Evolutionary conservation across 371 early-diverging fungal genomes (phyloP).

Genomic region (Mucor lusitanicus): DNA sequence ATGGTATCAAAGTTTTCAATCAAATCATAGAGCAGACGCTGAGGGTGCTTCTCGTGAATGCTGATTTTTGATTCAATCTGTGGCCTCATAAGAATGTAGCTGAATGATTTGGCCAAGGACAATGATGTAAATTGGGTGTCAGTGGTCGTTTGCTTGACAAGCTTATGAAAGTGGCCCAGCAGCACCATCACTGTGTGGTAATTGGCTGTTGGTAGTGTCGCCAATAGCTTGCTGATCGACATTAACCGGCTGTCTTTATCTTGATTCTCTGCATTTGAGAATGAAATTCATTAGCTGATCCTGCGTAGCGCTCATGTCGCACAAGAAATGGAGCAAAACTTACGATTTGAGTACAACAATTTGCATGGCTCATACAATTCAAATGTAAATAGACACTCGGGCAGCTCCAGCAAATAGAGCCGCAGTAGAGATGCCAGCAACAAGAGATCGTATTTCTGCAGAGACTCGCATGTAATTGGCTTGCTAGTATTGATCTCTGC

Average conservation of each 20-base stretch:
- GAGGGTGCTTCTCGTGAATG: constrained; percentile 62
- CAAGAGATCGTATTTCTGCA: constrained; percentile 60
- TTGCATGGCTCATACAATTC: constrained; percentile 78
- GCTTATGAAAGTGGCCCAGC: constrained; percentile 49
- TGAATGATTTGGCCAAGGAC: constrained; percentile 40
- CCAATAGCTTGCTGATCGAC: constrained; percentile 55
- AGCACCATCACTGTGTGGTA: constrained; percentile 55
- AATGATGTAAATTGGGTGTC: constrained; percentile 3
- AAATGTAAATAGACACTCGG: constrained; percentile 68
- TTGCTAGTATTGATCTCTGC: constrained; percentile 58
- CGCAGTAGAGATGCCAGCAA: constrained; percentile 65
- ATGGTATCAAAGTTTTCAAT: constrained; percentile 35
- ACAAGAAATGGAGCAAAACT: constrained; percentile 16
- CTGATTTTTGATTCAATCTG: constrained; percentile 51
- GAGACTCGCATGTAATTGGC: constrained; percentile 45
- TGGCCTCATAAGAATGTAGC: constrained; percentile 64
- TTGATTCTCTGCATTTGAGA: constrained; percentile 24
- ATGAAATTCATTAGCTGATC: background rate
- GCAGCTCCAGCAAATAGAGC: constrained; percentile 74
- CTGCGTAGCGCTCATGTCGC: background rate
- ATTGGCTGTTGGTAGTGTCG: constrained; percentile 54
- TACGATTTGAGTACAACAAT: constrained; percentile 64
- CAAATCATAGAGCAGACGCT: constrained; percentile 57
- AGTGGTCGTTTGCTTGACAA: constrained; percentile 9
- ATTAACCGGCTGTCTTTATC: constrained; percentile 41